Percentiles rank a stretch among this genome's conserved stretches.
These are phyloP conservation scores for Takashimella tepidaria DNA, from an alignment of 1,284 basidiomycete genomes.

Conservation along the genomic window DNA sequence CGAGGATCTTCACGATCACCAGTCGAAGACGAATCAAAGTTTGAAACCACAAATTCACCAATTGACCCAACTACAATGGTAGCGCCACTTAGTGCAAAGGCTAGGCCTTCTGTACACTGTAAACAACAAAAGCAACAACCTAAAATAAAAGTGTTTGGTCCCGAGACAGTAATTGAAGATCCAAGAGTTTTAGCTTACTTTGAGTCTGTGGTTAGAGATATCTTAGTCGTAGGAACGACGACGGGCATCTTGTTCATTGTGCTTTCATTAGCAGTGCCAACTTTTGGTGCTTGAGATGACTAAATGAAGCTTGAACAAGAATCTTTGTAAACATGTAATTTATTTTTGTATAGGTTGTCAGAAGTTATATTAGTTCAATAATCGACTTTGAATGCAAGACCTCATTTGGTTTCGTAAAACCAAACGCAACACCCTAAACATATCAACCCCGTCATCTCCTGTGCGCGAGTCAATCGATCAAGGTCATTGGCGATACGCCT, in stretches of 20 bases:
- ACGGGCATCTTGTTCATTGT: conserved; percentile 21
- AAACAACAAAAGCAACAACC: not conserved
- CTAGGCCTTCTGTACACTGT: no score
- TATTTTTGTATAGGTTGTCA: no score
- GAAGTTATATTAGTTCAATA: no score
- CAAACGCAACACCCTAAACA: no score
- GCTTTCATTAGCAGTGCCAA: conserved; percentile 32
- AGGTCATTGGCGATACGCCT: no score
- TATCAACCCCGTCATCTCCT: no score
- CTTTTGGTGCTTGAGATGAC: not conserved
- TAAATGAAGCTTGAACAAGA: no score
- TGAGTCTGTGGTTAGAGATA: conserved; percentile 29
- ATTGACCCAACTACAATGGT: not conserved
- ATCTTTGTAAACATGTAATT: no score
- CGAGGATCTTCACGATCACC: not conserved
- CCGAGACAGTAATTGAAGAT: conserved; percentile 33
- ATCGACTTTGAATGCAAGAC: no score
- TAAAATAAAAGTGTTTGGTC: conserved; percentile 27
- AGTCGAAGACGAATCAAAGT: not conserved
- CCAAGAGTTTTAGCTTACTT: conserved; percentile 25
- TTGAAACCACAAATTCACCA: not conserved
- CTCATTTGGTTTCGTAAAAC: no score
- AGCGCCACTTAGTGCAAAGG: not conserved
- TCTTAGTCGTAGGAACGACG: conserved; percentile 24
- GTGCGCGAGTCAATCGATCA: no score